Evolutionary conservation across 2,329 filamentous ascomycete genomes (phyloP).

Genomic region (Endocalyx cinctus): DNA sequence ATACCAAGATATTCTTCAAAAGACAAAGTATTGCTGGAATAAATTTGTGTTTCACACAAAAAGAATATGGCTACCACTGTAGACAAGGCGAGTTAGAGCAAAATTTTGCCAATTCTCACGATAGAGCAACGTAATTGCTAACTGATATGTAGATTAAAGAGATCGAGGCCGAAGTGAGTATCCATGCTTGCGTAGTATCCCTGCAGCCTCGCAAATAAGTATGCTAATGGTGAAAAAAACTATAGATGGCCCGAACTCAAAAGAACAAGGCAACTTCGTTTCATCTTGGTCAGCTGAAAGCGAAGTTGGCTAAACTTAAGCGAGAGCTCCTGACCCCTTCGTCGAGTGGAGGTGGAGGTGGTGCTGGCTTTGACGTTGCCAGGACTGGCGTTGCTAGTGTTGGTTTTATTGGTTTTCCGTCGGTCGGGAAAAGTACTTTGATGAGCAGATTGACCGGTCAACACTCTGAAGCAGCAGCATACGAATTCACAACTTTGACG

Average conservation of each 20-base stretch:
- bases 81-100: constrained; percentile 67
- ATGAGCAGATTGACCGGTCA: constrained; percentile 94
- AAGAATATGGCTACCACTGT: constrained; percentile 96
- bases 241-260: constrained; percentile 88
- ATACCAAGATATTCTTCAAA: no score
- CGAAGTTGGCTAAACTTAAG: constrained; percentile 97
- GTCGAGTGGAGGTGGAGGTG: constrained; percentile 74
- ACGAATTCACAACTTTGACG: constrained; percentile 97
- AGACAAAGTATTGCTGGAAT: no score
- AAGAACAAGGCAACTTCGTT: constrained; percentile 96
- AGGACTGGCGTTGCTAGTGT: constrained; percentile 96
- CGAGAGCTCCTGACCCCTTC: constrained; percentile 86
- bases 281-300: constrained; percentile 94
- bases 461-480: constrained; percentile 94
- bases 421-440: constrained; percentile 95
- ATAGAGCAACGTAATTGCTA: constrained; percentile 22
- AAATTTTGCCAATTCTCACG: constrained; percentile 4
- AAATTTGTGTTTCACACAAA: no score
- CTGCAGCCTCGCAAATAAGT: no score
- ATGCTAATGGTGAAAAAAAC: constrained; percentile 14
- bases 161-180: constrained; percentile 83
- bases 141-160: constrained; percentile 73
- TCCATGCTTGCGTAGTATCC: no score
- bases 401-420: constrained; percentile 97
- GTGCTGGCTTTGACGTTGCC: constrained; percentile 92